A percentile compares a stretch with the other conserved stretches of the same genome.
Conservation (phyloP, 768 basidiomycete genomes). For the Suillus ampliporus region DNA sequence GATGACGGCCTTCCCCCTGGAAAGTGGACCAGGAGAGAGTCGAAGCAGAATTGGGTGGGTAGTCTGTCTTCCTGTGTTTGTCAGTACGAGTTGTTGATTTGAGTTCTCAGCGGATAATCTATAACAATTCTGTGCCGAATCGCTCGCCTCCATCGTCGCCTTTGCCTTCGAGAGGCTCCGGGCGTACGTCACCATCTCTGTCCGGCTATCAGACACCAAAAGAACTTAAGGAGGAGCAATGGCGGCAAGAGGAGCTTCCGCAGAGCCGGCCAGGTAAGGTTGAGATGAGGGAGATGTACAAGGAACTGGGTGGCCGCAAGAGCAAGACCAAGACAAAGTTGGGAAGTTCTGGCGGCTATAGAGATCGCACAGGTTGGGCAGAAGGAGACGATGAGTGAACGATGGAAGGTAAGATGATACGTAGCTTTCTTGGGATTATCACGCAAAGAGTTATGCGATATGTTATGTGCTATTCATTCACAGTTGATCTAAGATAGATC, state of each 20-base stretch:
- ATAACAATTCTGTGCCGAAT: constrained; percentile 46
- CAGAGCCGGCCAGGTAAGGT: constrained; percentile 67
- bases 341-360: constrained; percentile 60
- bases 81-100: constrained; percentile 11
- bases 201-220: constrained; percentile 80
- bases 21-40: constrained; percentile 93
- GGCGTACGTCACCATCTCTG: constrained; percentile 53
- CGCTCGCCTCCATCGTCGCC: constrained; percentile 45
- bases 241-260: constrained; percentile 56
- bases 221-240: constrained; percentile 79
- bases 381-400: constrained; percentile 44
- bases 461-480: neutral
- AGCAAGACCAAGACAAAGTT: constrained; percentile 75
- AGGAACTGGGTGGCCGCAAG: constrained; percentile 88
- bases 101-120: constrained; percentile 55
- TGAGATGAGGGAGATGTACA: constrained; percentile 92
- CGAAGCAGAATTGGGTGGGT: constrained; percentile 90
- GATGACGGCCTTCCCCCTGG: constrained; percentile 78
- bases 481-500: neutral
- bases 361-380: constrained; percentile 83
- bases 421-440: neutral
- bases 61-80: constrained; percentile 11
- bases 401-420: neutral
- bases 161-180: constrained; percentile 47
- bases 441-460: neutral